Evolutionary conservation across 768 basidiomycete genomes (phyloP).

Genomic region (Lentinus brumalis): DNA sequence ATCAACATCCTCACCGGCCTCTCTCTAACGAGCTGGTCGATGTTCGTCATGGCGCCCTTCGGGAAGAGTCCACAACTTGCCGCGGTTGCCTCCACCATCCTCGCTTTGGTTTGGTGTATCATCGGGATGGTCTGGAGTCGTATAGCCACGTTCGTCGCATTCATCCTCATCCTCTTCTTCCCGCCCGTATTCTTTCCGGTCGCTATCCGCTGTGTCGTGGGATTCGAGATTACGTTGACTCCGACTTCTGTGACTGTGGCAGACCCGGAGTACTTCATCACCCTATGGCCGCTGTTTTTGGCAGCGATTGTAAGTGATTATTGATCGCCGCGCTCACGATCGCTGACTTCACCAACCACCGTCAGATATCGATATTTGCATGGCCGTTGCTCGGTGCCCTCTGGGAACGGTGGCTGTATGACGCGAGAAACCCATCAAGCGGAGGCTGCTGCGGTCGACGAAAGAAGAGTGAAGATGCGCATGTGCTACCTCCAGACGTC

Average conservation of each 20-base stretch:
- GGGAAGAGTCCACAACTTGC: constrained; percentile 73
- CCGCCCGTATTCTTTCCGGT: constrained; percentile 78
- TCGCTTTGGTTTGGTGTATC: constrained; percentile 65
- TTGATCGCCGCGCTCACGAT: background rate
- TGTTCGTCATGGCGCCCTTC: constrained; percentile 69
- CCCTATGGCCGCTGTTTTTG: constrained; percentile 58
- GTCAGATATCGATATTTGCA: constrained; percentile 66
- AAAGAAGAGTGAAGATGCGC: constrained; percentile 1
- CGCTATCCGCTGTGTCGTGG: constrained; percentile 63
- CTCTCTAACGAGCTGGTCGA: constrained; percentile 69
- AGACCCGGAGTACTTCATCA: constrained; percentile 60
- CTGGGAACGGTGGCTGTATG: constrained; percentile 63
- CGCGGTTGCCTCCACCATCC: constrained; percentile 63
- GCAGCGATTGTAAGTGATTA: constrained; percentile 55
- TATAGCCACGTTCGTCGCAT: constrained; percentile 44
- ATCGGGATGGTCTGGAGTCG: constrained; percentile 54
- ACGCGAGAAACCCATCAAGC: constrained; percentile 44
- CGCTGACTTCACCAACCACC: background rate
- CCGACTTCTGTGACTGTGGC: constrained; percentile 53
- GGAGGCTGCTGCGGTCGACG: constrained; percentile 12
- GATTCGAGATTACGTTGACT: constrained; percentile 61
- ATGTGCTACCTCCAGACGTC: constrained; percentile 35
- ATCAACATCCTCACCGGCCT: constrained; percentile 68
- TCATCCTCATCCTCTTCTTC: constrained; percentile 68
- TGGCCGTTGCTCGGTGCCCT: constrained; percentile 69